Evolutionary conservation across 257 asterid species (phyloP), one percentile per base, ranked within the genome.

Genomic region (Galeopsis tetrahit): DNA sequence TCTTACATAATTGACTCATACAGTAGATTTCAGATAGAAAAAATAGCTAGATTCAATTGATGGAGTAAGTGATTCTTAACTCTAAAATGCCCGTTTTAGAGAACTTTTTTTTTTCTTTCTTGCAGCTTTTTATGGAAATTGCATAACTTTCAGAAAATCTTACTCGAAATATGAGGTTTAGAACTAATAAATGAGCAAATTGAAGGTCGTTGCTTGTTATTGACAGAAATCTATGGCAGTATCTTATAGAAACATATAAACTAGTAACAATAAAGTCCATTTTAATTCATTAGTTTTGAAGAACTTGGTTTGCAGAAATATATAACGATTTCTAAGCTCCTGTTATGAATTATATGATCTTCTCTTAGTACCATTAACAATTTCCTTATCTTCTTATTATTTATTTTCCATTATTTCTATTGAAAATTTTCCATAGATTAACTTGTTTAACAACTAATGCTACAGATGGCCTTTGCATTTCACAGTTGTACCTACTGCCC

Each of bases 401-500:
- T 65, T 60, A 39, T 21, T 74, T 34, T 68, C 57, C 14, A 38
- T 52, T 61, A 5, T 38, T 70, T 40, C 10, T 42, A 10, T 67
- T 58, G 32, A 67, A 62, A 33, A 52, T 56, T 49, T 77, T 75
- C 77, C 71, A 75, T 82, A 63, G 76, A 83, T 85, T 89, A 79
- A 83, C 92, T 85, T 81, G 78, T 81, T 86, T 85, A 79, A 88
- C 82, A 82, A 86, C 95, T 90, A 93, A 90, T 86, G 95, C 87
- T 79, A 90, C 92, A 86, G 91, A 92, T 84, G 89, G 89, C 84
- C 88, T 88, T 87, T 89, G 82, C 91, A 81, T 89, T 93, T 89
- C 89, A 82, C 98, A 93, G 98, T 93, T 87, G 97, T 93, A 82
- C 98, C 98, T 44, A 89, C 89, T 65, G 96, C 96, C 75, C 89